Evolutionary conservation across 1,139 yeast species (phyloP), one percentile per base, ranked within the genome.

Genomic region (Yueomyces sp.): DNA sequence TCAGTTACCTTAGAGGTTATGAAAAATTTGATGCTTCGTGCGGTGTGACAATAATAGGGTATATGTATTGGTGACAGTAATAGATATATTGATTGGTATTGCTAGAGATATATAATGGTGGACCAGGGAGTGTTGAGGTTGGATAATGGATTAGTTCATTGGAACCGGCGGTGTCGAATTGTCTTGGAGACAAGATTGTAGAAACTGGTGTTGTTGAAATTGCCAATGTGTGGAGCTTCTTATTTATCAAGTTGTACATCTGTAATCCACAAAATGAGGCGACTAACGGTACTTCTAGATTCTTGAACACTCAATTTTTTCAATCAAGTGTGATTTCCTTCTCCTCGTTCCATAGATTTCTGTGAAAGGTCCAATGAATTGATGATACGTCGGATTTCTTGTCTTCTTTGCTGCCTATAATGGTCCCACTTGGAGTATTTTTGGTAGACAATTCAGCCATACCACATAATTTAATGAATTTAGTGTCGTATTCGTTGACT

Each of bases 381-480:
- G 73, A 65, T 31, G 69, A 61, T 4, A 73, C 70, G 28, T 56
- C 62, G 31, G 48, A 51, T 33, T 57, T 43, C 45, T 57, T 60
- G 39, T 64, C 66, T 38, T 75, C 69, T 56, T 76, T 77, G 4
- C 75, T 72, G 41, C 68, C 70, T 49, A 63, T 66, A 31, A 65
- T 47, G 3, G 80, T 66, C 41, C 91, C 89, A 41, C 84, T 78
- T 11, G 84, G 81, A 28, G 74, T 78, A 55, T 80, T 78, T 49
- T 69, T 69, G 41, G 67, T 66, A n/a, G 86, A 78, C 48, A 81
- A 67, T 48, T 68, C 68, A 37, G 81, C 75, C 54, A 72, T 56
- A 39, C 68, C 63, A 27, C 80, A 69, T 54, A 81, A 68, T 44
- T 65, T 67, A 31, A 69, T 55, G 48, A 78, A 77, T n/a, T 67